Conservation (phyloP, 2,329 filamentous ascomycete species). For the Taxawa tesnikishii region DNA sequence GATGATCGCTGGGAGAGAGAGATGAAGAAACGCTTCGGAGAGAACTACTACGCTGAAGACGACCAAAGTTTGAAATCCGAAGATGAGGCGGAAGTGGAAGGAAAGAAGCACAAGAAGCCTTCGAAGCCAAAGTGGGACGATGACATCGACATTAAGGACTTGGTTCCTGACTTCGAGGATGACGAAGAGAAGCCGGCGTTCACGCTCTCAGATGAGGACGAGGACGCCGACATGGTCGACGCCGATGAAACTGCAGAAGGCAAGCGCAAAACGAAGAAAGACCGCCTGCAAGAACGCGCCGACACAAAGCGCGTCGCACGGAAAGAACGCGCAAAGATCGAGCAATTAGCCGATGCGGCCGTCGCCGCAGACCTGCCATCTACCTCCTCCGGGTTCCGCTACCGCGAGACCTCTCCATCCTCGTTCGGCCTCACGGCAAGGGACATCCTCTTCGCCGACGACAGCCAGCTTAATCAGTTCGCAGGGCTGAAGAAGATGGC, state of each 20-base stretch:
- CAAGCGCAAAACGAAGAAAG: constrained; percentile 31
- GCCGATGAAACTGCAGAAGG: constrained; percentile 22
- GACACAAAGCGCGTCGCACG: constrained; percentile 61
- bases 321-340: constrained; percentile 70
- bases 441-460: constrained; percentile 85
- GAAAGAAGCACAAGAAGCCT: constrained; percentile 47
- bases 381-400: constrained; percentile 57
- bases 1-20: constrained; percentile 81
- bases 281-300: constrained; percentile 27
- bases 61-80: constrained; percentile 24
- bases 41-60: constrained; percentile 71
- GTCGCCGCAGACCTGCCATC: constrained; percentile 57
- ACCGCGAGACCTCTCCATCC: constrained; percentile 85
- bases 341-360: constrained; percentile 72
- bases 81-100: constrained; percentile 28
- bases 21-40: constrained; percentile 80
- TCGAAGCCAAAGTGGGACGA: constrained; percentile 93
- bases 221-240: constrained; percentile 27
- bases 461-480: constrained; percentile 76
- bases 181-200: constrained; percentile 42
- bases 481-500: constrained; percentile 92
- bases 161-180: constrained; percentile 76
- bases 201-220: constrained; percentile 40
- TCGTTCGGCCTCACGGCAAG: constrained; percentile 79
- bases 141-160: constrained; percentile 92